A percentile compares a stretch with the other conserved stretches of the same genome.
Conservation (phyloP, 306 rosid species). For the Malus fusca region DNA sequence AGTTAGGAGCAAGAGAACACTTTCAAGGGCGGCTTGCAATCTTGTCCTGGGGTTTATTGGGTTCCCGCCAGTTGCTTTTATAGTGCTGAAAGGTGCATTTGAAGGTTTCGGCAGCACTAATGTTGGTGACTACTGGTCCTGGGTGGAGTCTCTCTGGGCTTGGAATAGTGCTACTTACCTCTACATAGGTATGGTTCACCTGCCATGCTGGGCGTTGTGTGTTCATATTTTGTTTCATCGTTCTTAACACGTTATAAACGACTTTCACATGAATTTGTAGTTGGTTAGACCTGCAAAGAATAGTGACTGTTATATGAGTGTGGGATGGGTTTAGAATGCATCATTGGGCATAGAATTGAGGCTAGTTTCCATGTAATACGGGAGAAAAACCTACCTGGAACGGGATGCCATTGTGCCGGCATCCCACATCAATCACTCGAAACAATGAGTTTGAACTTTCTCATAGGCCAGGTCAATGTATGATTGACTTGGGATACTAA, state of each 20-base stretch:
- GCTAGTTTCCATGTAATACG: no score
- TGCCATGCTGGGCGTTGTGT: constrained; percentile 91
- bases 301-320: not conserved
- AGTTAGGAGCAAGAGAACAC: constrained; percentile 36
- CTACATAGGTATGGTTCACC: constrained; percentile 64
- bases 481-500: no score
- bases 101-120: constrained; percentile 33
- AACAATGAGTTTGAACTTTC: no score
- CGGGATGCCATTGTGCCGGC: no score
- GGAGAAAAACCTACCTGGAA: not conserved
- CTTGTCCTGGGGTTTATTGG: constrained; percentile 52
- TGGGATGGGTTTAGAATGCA: no score
- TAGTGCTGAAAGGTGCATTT: constrained; percentile 44
- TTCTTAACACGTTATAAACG: constrained; percentile 34
- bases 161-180: constrained; percentile 97
- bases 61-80: constrained; percentile 63
- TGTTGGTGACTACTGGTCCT: constrained; percentile 70
- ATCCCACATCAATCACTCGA: no score
- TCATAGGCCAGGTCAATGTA: rapidly evolving
- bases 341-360: no score
- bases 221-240: constrained; percentile 56
- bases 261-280: constrained; percentile 15
- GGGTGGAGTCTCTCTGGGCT: constrained; percentile 90
- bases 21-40: constrained; percentile 50
- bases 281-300: constrained; percentile 19